These are phyloP conservation scores for Blakeslea trispora DNA, from an alignment of 371 early-diverging fungal genomes.

Conservation along the genomic window DNA sequence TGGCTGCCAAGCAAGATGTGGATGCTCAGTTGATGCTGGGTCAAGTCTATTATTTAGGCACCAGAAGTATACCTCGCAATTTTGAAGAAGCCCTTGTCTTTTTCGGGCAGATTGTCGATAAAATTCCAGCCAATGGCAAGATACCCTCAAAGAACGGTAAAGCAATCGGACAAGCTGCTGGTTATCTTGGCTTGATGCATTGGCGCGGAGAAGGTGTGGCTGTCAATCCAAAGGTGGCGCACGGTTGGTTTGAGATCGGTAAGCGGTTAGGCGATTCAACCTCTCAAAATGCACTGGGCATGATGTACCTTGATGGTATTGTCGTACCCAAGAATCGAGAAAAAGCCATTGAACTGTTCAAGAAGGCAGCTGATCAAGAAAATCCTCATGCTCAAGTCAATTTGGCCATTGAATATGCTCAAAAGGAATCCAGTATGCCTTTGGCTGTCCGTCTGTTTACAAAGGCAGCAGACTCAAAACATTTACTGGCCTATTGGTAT, in stretches of 20 bases:
- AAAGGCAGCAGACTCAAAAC: conserved; percentile 57
- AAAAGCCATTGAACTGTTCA: conserved; percentile 60
- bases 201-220: conserved; percentile 91
- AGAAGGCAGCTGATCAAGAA: conserved; percentile 60
- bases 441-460: conserved; percentile 34
- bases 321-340: conserved; percentile 51
- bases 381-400: conserved; percentile 68
- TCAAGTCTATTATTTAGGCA: conserved; percentile 81
- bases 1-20: conserved; percentile 68
- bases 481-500: conserved; percentile 76
- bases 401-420: conserved; percentile 43
- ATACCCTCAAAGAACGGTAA: conserved; percentile 32
- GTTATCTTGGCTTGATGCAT: conserved; percentile 84
- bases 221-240: conserved; percentile 59
- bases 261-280: conserved; percentile 63
- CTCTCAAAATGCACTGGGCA: conserved; percentile 75
- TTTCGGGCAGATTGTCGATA: conserved; percentile 50
- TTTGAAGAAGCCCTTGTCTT: conserved; percentile 66
- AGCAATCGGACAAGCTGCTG: conserved; percentile 71
- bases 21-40: conserved; percentile 66
- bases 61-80: conserved; percentile 63
- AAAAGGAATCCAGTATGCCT: conserved; percentile 32
- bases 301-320: conserved; percentile 79
- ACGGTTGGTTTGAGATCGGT: conserved; percentile 77
- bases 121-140: conserved; percentile 25